A percentile compares a stretch with the other conserved stretches of the same genome.
These are phyloP conservation scores for Lignosus rhinocerotis DNA, from an alignment of 1,284 basidiomycete genomes.

Conservation along the genomic window DNA sequence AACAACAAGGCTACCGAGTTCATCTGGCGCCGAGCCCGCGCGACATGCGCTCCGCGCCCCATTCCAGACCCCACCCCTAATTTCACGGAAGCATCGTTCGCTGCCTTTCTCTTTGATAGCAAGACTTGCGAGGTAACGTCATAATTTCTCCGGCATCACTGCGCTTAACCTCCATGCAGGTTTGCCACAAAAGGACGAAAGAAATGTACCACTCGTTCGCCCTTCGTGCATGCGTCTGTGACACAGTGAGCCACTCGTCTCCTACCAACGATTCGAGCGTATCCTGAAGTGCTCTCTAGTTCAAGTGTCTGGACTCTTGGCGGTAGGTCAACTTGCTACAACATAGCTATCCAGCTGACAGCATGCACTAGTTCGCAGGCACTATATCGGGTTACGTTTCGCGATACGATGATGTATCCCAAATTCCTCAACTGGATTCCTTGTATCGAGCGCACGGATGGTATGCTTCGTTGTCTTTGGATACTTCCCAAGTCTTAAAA, in stretches of 20 bases:
- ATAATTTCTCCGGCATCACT: too few species aligned
- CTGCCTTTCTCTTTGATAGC: conserved; percentile 59
- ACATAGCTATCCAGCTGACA: neutral
- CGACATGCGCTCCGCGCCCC: conserved; percentile 31
- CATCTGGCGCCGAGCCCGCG: conserved; percentile 55
- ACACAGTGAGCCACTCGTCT: conserved; percentile 15
- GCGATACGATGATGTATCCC: conserved; percentile 6
- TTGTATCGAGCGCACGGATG: conserved; percentile 2
- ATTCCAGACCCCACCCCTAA: conserved; percentile 46
- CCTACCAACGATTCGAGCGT: neutral
- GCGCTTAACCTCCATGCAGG: conserved; percentile 26
- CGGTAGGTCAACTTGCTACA: neutral
- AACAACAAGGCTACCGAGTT: conserved; percentile 38
- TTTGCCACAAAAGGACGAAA: conserved; percentile 34
- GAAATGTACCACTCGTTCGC: conserved; percentile 26
- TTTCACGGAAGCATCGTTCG: conserved; percentile 49
- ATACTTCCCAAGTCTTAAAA: neutral
- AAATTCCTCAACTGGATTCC: conserved; percentile 20
- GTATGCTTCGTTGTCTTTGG: neutral
- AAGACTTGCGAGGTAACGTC: conserved; percentile 55
- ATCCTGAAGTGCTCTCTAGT: neutral
- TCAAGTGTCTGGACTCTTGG: neutral
- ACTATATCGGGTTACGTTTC: neutral
- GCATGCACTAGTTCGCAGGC: neutral
- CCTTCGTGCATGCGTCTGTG: conserved; percentile 25